These are phyloP conservation scores for Toxicodendron radicans DNA, from an alignment of 345 rosid genomes.

Conservation along the genomic window DNA sequence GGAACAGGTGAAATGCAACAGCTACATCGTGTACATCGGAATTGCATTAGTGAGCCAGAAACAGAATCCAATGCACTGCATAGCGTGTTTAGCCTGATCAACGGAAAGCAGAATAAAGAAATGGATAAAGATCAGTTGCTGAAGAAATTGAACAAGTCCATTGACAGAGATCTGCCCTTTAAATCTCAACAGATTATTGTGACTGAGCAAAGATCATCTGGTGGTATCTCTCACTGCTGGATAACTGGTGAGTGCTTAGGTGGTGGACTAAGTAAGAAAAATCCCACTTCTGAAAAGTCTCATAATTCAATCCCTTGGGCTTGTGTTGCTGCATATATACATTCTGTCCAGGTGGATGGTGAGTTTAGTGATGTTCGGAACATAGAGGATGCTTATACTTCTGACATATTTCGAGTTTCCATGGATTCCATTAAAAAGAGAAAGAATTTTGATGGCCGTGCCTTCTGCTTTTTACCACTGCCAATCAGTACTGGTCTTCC, in stretches of 20 bases:
- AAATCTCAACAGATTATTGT: constrained; percentile 79
- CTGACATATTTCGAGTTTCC: constrained; percentile 55
- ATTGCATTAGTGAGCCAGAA: constrained; percentile 50
- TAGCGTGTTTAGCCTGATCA: constrained; percentile 62
- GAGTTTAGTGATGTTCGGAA: constrained; percentile 29
- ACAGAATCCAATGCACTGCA: constrained; percentile 41
- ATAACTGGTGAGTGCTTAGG: constrained; percentile 83
- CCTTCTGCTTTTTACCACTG: constrained; percentile 91
- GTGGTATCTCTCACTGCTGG: constrained; percentile 74
- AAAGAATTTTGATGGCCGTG: constrained; percentile 81
- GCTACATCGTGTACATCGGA: constrained; percentile 68
- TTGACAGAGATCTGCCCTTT: constrained; percentile 56
- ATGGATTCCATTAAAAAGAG: constrained; percentile 40
- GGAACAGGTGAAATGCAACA: constrained; percentile 83
- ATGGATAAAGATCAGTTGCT: constrained; percentile 77
- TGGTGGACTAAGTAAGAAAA: constrained; percentile 42
- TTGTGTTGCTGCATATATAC: constrained; percentile 83
- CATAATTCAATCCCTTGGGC: constrained; percentile 91
- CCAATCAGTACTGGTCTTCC: constrained; percentile 92
- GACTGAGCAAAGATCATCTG: constrained; percentile 66
- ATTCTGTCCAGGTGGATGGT: constrained; percentile 50
- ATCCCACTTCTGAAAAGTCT: constrained; percentile 41
- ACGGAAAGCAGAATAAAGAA: constrained; percentile 54
- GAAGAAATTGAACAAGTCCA: constrained; percentile 59
- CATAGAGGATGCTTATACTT: constrained; percentile 26